phyloP scores from a whole-genome alignment of 805 yeast species.

The Metschnikowia shivogae region DNA sequence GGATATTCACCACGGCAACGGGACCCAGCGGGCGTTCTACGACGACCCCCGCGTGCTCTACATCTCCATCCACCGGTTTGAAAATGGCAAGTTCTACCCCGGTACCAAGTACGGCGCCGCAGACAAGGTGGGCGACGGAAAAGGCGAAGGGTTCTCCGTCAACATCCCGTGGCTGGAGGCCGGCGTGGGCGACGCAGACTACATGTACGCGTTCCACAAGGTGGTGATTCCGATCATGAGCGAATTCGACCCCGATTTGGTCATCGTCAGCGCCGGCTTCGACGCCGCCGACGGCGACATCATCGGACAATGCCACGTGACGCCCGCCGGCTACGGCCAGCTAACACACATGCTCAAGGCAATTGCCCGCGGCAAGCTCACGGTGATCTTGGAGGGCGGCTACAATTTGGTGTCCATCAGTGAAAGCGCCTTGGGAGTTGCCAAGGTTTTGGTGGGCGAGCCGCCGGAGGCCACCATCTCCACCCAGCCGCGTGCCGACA shows the following conservation, averaged over 20 bases:
- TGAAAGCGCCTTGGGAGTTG: conserved; percentile 84
- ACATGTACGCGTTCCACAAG: conserved; percentile 82
- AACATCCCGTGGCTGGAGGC: conserved; percentile 92
- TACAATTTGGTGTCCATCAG: conserved; percentile 90
- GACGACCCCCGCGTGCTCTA: conserved; percentile 89
- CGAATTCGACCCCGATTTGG: conserved; percentile 90
- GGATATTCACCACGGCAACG: conserved; percentile 99
- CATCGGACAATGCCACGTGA: conserved; percentile 92
- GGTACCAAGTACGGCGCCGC: conserved; percentile 85
- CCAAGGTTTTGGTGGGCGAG: conserved; percentile 88
- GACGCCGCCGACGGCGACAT: conserved; percentile 99
- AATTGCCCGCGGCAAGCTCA: conserved; percentile 81
- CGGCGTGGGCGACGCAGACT: conserved; percentile 95
- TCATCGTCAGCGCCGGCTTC: conserved; percentile 90
- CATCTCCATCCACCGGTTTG: conserved; percentile 88
- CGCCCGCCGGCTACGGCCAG: conserved; percentile 94
- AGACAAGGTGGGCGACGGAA: conserved; percentile 77
- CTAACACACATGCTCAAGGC: conserved; percentile 91
- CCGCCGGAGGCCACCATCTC: conserved; percentile 80
- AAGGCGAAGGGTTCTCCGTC: conserved; percentile 82
- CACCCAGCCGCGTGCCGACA: conserved; percentile 65
- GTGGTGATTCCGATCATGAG: conserved; percentile 83
- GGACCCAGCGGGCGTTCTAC: conserved; percentile 89
- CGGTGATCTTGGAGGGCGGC: conserved; percentile 95
- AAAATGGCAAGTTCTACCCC: conserved; percentile 88